These are phyloP conservation scores for Bonia amplexicaulis DNA, from an alignment of 176 grass and related monocot species.

Conservation along the genomic window DNA sequence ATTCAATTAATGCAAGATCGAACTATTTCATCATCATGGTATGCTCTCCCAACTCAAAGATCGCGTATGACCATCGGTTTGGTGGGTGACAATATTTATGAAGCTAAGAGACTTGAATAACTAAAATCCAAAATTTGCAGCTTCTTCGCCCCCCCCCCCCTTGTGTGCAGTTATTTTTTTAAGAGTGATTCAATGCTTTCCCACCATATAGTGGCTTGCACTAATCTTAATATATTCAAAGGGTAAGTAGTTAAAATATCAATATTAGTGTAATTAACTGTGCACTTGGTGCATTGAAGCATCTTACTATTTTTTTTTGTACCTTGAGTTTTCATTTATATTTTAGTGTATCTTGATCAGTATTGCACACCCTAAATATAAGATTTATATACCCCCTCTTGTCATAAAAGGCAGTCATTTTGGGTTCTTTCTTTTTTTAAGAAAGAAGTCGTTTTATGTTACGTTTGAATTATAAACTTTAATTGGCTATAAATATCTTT, in stretches of 20 bases:
- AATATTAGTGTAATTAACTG: no score
- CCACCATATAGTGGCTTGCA: no score
- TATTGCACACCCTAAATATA: neutral
- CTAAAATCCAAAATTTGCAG: conserved; percentile 1
- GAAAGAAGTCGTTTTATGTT: no score
- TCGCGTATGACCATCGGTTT: neutral
- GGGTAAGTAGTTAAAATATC: no score
- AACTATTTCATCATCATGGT: neutral
- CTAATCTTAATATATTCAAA: no score
- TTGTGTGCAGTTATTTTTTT: neutral
- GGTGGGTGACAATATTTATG: conserved; percentile 29
- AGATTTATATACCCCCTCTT: neutral
- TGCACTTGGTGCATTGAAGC: no score
- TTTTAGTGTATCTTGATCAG: neutral
- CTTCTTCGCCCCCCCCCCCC: neutral
- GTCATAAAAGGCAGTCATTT: no score
- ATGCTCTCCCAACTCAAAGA: conserved; percentile 22
- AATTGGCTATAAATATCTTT: no score
- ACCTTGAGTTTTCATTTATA: neutral
- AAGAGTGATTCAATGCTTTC: no score
- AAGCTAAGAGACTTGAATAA: conserved; percentile 9
- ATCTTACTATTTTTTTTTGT: neutral
- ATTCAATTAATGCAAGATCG: neutral
- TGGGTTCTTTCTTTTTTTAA: no score
- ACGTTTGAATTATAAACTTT: no score